Conservation (phyloP, 2,329 filamentous ascomycete species). For the Verticillium klebahnii region DNA sequence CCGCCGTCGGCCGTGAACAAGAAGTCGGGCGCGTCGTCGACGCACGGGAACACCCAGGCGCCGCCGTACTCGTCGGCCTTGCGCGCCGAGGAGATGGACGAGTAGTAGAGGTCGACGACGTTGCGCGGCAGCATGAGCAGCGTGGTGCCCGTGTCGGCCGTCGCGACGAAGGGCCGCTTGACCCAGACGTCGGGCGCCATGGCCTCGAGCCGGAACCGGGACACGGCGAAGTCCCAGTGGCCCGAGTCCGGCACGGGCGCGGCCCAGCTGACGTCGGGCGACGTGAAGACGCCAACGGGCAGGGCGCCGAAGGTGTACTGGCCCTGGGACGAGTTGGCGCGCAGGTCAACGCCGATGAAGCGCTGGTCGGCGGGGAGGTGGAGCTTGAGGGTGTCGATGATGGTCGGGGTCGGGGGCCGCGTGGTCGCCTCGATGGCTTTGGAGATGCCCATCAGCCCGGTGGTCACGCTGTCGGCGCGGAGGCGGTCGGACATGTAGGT, state of each 20-base stretch:
- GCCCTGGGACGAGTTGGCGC: constrained; percentile 12
- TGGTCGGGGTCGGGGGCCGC: constrained; percentile 33
- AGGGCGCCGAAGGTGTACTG: constrained; percentile 41
- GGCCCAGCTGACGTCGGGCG: constrained; percentile 38
- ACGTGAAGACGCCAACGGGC: constrained; percentile 30
- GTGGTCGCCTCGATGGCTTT: constrained; percentile 41
- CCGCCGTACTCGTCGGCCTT: constrained; percentile 40
- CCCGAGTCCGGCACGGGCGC: constrained; percentile 12
- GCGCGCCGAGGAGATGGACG: constrained; percentile 44
- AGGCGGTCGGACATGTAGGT: constrained; percentile 34
- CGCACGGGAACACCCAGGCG: constrained; percentile 53
- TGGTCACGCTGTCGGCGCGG: constrained; percentile 36
- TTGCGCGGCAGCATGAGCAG: constrained; percentile 56
- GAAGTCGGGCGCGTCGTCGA: constrained; percentile 51
- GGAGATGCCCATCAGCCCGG: constrained; percentile 49
- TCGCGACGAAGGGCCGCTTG: constrained; percentile 42
- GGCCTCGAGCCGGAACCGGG: constrained; percentile 29
- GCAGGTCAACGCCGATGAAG: constrained; percentile 46
- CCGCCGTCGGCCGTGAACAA: constrained; percentile 27
- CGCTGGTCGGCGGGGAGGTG: constrained; percentile 27
- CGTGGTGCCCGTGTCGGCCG: constrained; percentile 65
- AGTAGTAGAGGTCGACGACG: constrained; percentile 58
- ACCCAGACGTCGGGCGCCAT: constrained; percentile 24
- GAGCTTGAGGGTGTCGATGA: constrained; percentile 39
- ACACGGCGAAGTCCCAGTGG: constrained; percentile 48